Evolutionary conservation across 139 green algal genomes (phyloP).

Genomic region (Nannochloris sp.): DNA sequence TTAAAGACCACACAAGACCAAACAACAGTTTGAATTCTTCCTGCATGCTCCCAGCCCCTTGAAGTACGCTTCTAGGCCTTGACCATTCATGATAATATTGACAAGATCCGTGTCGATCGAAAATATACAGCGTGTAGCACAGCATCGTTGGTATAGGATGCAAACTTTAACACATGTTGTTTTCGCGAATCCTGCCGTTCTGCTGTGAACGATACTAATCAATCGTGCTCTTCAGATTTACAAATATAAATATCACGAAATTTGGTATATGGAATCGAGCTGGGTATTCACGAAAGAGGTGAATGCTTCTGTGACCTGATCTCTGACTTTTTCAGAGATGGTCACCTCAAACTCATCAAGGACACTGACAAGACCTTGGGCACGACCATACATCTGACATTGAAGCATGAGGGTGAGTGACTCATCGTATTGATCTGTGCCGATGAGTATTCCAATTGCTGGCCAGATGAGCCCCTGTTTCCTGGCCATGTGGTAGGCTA

Average conservation of each 20-base stretch:
- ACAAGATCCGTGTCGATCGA: slow-evolving; percentile 69
- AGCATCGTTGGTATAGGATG: not conserved
- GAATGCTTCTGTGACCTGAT: not conserved
- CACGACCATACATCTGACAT: not conserved
- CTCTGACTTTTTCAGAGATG: not conserved
- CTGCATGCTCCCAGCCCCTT: slow-evolving; percentile 48
- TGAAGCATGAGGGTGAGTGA: not conserved
- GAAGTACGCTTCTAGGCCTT: slow-evolving; percentile 58
- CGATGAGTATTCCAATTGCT: slow-evolving; percentile 27
- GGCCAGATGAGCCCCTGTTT: slow-evolving; percentile 35
- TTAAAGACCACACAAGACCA: slow-evolving; percentile 86
- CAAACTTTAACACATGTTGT: too few relatives aligned
- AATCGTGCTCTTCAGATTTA: too few relatives aligned
- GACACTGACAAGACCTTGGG: not conserved
- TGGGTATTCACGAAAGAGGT: too few relatives aligned
- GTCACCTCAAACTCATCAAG: not conserved
- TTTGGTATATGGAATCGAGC: too few relatives aligned
- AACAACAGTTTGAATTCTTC: slow-evolving; percentile 96
- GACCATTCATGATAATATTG: slow-evolving; percentile 85
- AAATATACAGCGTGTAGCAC: slow-evolving; percentile 71
- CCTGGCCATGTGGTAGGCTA: slow-evolving; percentile 39
- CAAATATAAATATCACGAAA: too few relatives aligned
- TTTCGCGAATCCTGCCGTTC: too few relatives aligned
- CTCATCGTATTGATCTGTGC: slow-evolving; percentile 17
- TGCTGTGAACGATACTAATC: too few relatives aligned